Percentiles rank a stretch among this genome's conserved stretches.
Conservation (phyloP, 352 stramenopile species). For the Blastocystis hominis region DNA sequence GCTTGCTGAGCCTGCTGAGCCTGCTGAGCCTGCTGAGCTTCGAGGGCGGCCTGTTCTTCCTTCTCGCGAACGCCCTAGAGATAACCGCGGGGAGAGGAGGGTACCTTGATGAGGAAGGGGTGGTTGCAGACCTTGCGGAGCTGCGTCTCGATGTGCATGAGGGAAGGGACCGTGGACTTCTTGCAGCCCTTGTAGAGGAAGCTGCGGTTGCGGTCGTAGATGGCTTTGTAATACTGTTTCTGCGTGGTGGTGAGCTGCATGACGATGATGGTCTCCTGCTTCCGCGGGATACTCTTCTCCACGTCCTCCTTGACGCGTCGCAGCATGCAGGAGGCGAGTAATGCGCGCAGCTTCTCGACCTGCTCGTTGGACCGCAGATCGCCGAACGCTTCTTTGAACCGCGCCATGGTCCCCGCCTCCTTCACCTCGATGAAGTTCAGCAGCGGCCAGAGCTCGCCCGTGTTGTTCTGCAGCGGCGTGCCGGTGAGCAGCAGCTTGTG, state of each 20-base stretch:
- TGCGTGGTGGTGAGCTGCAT: constrained; percentile 90
- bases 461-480: constrained; percentile 89
- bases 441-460: constrained; percentile 88
- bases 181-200: constrained; percentile 58
- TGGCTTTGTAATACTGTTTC: constrained; percentile 89
- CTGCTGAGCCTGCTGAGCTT: not conserved
- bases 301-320: constrained; percentile 94
- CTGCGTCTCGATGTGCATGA: constrained; percentile 85
- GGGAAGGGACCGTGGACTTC: constrained; percentile 31
- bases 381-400: constrained; percentile 69
- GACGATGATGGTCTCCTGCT: constrained; percentile 89
- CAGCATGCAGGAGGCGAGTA: constrained; percentile 87
- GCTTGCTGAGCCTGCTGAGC: not conserved
- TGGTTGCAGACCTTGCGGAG: constrained; percentile 85
- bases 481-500: constrained; percentile 72
- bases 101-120: constrained; percentile 75
- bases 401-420: not conserved
- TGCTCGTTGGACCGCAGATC: constrained; percentile 88
- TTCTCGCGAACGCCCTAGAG: constrained; percentile 53
- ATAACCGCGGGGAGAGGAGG: not conserved
- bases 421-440: constrained; percentile 85
- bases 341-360: constrained; percentile 80
- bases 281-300: constrained; percentile 88
- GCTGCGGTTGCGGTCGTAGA: constrained; percentile 76
- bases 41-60: constrained; percentile 1